phyloP scores from a whole-genome alignment of 129 eudicot genomes.

The Artemisia tridentata region DNA sequence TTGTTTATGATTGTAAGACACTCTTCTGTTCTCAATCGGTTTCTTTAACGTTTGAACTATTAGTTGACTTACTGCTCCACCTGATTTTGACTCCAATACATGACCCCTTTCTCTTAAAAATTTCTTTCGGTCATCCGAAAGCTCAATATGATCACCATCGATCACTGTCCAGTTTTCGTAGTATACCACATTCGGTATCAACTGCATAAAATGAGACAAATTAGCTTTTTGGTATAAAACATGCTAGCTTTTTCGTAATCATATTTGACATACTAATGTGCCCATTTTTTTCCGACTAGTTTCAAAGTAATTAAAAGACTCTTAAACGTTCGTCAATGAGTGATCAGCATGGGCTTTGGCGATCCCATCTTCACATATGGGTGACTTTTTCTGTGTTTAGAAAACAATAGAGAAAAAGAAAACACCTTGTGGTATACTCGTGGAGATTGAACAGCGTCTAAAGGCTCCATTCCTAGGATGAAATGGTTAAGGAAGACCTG shows the following conservation, averaged over 20 bases:
- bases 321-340: conserved; percentile 14
- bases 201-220: conserved; percentile 35
- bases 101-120: conserved; percentile 83
- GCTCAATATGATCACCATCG: conserved; percentile 81
- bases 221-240: too few species aligned
- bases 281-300: too few species aligned
- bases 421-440: conserved; percentile 87
- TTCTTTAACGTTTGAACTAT: conserved; percentile 52
- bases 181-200: conserved; percentile 60
- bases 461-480: conserved; percentile 76
- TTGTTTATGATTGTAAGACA: neutral
- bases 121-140: conserved; percentile 39
- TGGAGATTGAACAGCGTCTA: conserved; percentile 73
- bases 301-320: conserved; percentile 13
- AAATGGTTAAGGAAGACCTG: conserved; percentile 94
- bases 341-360: neutral
- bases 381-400: neutral
- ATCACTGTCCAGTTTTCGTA: conserved; percentile 80
- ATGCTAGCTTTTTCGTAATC: neutral
- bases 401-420: neutral
- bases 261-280: too few species aligned
- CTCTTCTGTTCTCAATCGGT: conserved; percentile 26
- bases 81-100: conserved; percentile 42
- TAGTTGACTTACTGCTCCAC: conserved; percentile 75
- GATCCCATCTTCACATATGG: too few species aligned